Percentiles rank a stretch among this genome's conserved stretches.
These are phyloP conservation scores for Lodderomyces parapsilosis DNA, from an alignment of 1,139 yeast species.

Conservation along the genomic window DNA sequence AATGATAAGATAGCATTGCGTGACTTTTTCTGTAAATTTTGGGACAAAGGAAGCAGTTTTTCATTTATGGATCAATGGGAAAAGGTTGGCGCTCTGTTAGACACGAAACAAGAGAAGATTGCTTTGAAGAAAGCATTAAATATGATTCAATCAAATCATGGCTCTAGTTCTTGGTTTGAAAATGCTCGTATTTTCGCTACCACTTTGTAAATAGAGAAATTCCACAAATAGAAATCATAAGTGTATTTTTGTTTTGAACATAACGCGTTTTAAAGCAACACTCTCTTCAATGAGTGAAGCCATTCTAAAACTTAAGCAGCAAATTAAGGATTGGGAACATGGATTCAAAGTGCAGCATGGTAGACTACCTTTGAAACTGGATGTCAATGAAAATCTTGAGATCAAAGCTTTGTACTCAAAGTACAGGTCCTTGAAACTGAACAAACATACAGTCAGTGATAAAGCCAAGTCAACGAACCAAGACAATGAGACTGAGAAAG, in stretches of 20 bases:
- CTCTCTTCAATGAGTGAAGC: slow-evolving; percentile 4
- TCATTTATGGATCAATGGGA: slow-evolving; percentile 25
- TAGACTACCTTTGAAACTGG: slow-evolving; percentile 52
- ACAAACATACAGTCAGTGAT: slow-evolving; percentile 6
- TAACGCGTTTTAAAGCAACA: slow-evolving; percentile 5
- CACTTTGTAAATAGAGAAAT: slow-evolving; percentile 1
- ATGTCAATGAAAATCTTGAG: slow-evolving; percentile 48
- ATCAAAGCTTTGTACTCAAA: slow-evolving; percentile 39
- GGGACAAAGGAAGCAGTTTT: slow-evolving; percentile 23
- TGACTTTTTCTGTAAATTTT: slow-evolving; percentile 32
- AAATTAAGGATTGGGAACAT: slow-evolving; percentile 67
- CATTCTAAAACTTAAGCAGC: slow-evolving; percentile 27
- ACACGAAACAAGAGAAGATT: slow-evolving; percentile 20
- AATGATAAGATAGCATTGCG: slow-evolving; percentile 24
- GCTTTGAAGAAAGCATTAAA: slow-evolving; percentile 24
- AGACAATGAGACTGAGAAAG: not conserved
- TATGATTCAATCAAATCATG: slow-evolving; percentile 16
- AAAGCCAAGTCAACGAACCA: slow-evolving; percentile 12
- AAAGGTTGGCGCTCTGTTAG: slow-evolving; percentile 17
- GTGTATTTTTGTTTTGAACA: not conserved
- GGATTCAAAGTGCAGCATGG: slow-evolving; percentile 41
- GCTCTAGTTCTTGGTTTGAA: slow-evolving; percentile 12
- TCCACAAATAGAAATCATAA: not conserved
- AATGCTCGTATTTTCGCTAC: slow-evolving; percentile 12
- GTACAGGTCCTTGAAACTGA: slow-evolving; percentile 12